Conservation (phyloP, 495 filamentous ascomycete species). For the Trichoderma erinaceum region DNA sequence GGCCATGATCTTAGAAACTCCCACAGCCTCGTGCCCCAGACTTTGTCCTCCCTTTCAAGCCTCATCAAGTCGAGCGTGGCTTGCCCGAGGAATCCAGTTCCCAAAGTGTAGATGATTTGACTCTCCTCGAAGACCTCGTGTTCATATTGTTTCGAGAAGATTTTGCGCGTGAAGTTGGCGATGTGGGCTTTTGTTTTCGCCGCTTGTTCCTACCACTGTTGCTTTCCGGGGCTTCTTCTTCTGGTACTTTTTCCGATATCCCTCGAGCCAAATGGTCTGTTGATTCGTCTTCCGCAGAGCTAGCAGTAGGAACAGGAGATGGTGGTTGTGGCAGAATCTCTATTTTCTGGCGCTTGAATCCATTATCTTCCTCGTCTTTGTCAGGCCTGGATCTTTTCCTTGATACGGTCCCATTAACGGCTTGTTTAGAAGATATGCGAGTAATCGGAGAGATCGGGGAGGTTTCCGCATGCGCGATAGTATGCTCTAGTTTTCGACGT, state of each 20-base stretch:
- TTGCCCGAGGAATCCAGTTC: conserved; percentile 1
- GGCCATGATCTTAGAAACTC: conserved; percentile 2
- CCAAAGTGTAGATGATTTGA: background rate
- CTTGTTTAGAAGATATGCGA: background rate
- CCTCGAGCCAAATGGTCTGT: background rate
- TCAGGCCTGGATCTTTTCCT: background rate
- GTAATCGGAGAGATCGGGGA: background rate
- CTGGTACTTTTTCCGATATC: background rate
- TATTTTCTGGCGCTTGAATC: background rate
- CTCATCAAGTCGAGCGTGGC: background rate
- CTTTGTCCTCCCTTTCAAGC: background rate
- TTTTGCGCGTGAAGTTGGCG: background rate
- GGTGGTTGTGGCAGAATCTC: background rate
- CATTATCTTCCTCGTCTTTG: background rate
- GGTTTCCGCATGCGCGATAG: background rate
- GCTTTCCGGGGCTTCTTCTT: background rate
- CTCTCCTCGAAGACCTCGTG: background rate
- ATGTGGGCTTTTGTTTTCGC: background rate
- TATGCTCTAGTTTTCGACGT: background rate
- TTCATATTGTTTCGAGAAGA: background rate
- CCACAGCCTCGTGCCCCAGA: background rate
- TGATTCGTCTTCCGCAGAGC: background rate
- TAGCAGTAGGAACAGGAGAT: background rate
- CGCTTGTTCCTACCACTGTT: background rate
- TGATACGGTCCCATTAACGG: background rate